Percentiles rank a stretch among this genome's conserved stretches.
Conservation (phyloP, 257 asterid genomes). For the Ocimum tenuiflorum region DNA sequence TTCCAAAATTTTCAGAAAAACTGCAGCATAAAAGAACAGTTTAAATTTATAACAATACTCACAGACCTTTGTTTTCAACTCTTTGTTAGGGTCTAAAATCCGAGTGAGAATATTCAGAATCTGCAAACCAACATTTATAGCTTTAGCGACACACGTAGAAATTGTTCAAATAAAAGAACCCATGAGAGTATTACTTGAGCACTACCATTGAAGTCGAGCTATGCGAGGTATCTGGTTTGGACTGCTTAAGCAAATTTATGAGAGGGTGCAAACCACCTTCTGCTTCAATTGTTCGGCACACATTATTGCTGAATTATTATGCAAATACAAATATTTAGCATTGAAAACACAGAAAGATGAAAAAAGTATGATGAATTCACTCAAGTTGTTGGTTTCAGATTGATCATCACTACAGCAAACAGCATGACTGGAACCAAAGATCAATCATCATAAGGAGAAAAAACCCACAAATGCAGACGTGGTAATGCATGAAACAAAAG, state of each 20-base stretch:
- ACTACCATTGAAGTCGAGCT: slow-evolving; percentile 48
- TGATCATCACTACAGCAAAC: not conserved
- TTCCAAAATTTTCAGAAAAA: slow-evolving; percentile 17
- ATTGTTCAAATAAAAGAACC: not conserved
- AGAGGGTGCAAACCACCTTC: slow-evolving; percentile 64
- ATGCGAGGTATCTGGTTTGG: slow-evolving; percentile 31
- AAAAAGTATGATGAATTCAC: not conserved
- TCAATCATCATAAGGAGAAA: too few relatives aligned
- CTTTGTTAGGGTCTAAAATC: slow-evolving; percentile 75
- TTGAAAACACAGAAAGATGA: slow-evolving; percentile 2
- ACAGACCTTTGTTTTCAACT: slow-evolving; percentile 58
- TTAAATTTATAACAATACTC: slow-evolving; percentile 4
- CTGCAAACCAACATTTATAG: slow-evolving; percentile 37
- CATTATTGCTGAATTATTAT: slow-evolving; percentile 50
- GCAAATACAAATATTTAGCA: slow-evolving; percentile 16
- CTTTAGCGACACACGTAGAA: slow-evolving; percentile 17
- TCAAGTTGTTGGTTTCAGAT: not conserved
- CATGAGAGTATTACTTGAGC: slow-evolving; percentile 7
- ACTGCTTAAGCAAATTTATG: slow-evolving; percentile 47
- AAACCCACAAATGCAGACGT: too few relatives aligned
- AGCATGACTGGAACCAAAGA: not conserved
- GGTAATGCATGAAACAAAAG: not conserved
- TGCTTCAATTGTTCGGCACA: slow-evolving; percentile 61
- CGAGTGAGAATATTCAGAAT: slow-evolving; percentile 63
- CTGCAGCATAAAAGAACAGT: slow-evolving; percentile 8